Conservation (phyloP, 768 basidiomycete genomes). For the Naganishia vishniacii region DNA sequence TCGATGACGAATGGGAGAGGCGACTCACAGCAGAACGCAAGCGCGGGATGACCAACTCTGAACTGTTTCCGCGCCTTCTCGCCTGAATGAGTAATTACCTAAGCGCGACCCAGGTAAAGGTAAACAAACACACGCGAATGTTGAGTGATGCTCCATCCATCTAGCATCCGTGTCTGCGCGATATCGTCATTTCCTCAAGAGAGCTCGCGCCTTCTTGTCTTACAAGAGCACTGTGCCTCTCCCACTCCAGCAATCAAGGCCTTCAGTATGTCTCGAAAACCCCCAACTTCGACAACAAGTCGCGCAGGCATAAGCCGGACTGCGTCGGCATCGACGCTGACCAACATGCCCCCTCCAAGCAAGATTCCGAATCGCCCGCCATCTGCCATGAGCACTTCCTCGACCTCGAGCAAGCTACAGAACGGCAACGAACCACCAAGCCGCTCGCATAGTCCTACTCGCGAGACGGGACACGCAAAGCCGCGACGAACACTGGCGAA, state of each 20-base stretch:
- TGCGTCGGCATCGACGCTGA: constrained; percentile 17
- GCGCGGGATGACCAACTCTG: constrained; percentile 3
- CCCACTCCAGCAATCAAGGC: no score
- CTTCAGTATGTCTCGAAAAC: constrained; percentile 20
- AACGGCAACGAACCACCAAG: constrained; percentile 16
- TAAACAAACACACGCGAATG: constrained; percentile 21
- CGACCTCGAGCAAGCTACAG: constrained; percentile 12
- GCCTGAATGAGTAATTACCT: not conserved
- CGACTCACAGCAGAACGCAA: not conserved
- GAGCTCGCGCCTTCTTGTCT: no score
- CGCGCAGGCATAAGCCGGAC: constrained; percentile 9
- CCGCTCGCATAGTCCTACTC: constrained; percentile 26
- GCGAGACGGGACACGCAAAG: constrained; percentile 6
- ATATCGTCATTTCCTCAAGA: no score
- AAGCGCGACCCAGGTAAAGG: constrained; percentile 7
- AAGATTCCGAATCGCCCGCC: constrained; percentile 35
- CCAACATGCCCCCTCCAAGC: constrained; percentile 40
- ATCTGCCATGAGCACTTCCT: constrained; percentile 34
- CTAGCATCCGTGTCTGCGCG: no score
- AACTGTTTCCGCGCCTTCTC: not conserved
- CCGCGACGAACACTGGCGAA: constrained; percentile 11
- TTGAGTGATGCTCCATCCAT: constrained; percentile 19
- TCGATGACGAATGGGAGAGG: not conserved
- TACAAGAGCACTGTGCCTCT: no score
- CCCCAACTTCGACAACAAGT: constrained; percentile 13